Conservation (phyloP, 2,329 filamentous ascomycete species). For the Berkeleyomyces basicola region DNA sequence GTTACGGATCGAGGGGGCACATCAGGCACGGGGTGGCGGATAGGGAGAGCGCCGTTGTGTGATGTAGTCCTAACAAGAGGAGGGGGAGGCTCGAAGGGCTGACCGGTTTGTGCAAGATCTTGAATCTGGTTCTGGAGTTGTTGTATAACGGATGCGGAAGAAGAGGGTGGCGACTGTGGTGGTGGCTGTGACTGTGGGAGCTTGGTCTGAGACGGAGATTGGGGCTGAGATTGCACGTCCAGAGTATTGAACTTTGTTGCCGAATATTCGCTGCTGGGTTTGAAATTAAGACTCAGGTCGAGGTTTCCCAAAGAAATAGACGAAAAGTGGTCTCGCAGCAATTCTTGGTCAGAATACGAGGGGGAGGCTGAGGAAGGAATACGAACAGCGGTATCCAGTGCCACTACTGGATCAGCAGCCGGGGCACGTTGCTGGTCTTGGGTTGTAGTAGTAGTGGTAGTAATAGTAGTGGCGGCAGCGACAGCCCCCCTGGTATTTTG, state of each 20-base stretch:
- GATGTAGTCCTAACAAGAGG: constrained; percentile 33
- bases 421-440: neutral
- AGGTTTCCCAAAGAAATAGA: constrained; percentile 6
- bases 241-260: neutral
- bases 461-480: neutral
- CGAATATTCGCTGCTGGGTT: constrained; percentile 1
- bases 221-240: neutral
- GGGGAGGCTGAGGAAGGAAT: neutral
- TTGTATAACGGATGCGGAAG: constrained; percentile 13
- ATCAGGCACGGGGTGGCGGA: constrained; percentile 46
- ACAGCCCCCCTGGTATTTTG: neutral
- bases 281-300: constrained; percentile 3
- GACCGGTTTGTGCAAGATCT: neutral
- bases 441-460: neutral
- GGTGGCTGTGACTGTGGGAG: neutral
- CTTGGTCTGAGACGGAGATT: neutral
- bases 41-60: constrained; percentile 25
- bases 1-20: constrained; percentile 43
- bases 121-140: constrained; percentile 14
- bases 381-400: neutral
- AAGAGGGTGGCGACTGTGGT: neutral
- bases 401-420: neutral
- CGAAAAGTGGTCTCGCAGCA: constrained; percentile 5
- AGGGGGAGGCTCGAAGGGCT: constrained; percentile 17
- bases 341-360: constrained; percentile 1